Evolutionary conservation across 2,329 filamentous ascomycete species (phyloP), one percentile per base, ranked within the genome.

Genomic region (Fusarium sp.): DNA sequence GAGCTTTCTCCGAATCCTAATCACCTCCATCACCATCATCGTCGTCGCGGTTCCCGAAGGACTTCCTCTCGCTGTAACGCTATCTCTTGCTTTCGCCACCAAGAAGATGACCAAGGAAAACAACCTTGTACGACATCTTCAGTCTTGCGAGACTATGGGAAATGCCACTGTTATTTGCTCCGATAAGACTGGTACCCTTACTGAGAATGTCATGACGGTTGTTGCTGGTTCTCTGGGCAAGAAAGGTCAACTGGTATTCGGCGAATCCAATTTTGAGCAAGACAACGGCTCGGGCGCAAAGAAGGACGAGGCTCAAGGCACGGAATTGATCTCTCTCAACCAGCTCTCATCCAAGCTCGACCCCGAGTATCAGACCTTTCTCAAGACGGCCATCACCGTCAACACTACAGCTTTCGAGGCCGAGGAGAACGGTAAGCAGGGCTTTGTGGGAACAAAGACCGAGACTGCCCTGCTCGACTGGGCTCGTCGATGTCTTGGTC

Each of bases 151-250:
- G 79, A 92, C 91, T 4, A 93, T 93, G 91, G 91, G 91, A 6
- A 93, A 93, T 72, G 90, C 90, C 1, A 92, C 90, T 2, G 93
- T 92, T 0, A 92, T 95, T 56, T 95, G 93, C 82, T 95, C 93
- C 4, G 93, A 94, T 63, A 83, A 83, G 74, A 83, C 81, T 0
- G 82, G 82, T 7, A 83, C 81, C 0, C 69, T 83, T 2, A 83
- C 82, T 0, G 91, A 93, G 68, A 93, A 93, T 71, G 91, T 92
- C 80, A 93, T 93, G 91, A 92, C 91, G 0, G 92, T 94, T 2
- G 92, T 94, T 40, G 90, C 92, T 42, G 92, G 92, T 18, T 89
- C 91, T 1, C 13, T 76, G 7, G 74, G 74, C 1, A 61, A 65
- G 38, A 65, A 61, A 0, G 74, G 74, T 0, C 69, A 66, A 3